phyloP scores from a whole-genome alignment of 2,329 filamentous ascomycete species.

The Hypoxylon sp. region DNA sequence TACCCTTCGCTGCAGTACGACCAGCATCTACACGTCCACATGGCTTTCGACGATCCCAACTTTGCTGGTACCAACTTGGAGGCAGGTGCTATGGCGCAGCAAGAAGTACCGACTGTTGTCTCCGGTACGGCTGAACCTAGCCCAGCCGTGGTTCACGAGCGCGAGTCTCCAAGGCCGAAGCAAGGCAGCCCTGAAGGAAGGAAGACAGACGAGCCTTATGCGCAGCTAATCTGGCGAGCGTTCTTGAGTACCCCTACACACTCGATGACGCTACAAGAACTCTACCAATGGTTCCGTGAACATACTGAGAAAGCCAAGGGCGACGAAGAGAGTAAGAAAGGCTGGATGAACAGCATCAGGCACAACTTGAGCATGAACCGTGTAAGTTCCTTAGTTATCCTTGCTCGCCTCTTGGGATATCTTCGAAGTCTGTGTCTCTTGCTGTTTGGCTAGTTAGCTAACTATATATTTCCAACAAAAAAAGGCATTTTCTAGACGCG shows the following conservation, averaged over 20 bases:
- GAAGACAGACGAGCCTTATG: slow-evolving; percentile 76
- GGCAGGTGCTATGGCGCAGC: slow-evolving; percentile 19
- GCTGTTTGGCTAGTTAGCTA: slow-evolving; percentile 8
- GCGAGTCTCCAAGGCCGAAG: slow-evolving; percentile 33
- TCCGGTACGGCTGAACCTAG: slow-evolving; percentile 24
- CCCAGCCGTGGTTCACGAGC: slow-evolving; percentile 11
- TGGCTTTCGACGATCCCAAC: slow-evolving; percentile 17
- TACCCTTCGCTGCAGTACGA: slow-evolving; percentile 28
- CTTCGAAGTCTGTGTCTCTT: neutral
- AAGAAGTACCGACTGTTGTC: slow-evolving; percentile 17
- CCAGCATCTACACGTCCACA: slow-evolving; percentile 30
- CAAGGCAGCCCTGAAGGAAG: slow-evolving; percentile 44
- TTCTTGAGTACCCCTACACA: slow-evolving; percentile 75
- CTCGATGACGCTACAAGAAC: slow-evolving; percentile 83
- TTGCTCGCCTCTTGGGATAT: neutral
- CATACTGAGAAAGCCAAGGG: slow-evolving; percentile 81
- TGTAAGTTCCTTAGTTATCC: slow-evolving; percentile 65
- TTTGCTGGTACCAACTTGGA: slow-evolving; percentile 25
- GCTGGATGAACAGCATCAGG: slow-evolving; percentile 96
- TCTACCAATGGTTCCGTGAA: slow-evolving; percentile 89
- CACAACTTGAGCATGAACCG: slow-evolving; percentile 97
- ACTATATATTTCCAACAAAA: slow-evolving; percentile 16
- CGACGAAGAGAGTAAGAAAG: slow-evolving; percentile 64
- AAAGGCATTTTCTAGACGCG: slow-evolving; percentile 59
- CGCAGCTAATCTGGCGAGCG: slow-evolving; percentile 81